Percentiles rank a stretch among this genome's conserved stretches.
Conservation (phyloP, 2,329 filamentous ascomycete genomes). For the Alternaria consortialis region DNA sequence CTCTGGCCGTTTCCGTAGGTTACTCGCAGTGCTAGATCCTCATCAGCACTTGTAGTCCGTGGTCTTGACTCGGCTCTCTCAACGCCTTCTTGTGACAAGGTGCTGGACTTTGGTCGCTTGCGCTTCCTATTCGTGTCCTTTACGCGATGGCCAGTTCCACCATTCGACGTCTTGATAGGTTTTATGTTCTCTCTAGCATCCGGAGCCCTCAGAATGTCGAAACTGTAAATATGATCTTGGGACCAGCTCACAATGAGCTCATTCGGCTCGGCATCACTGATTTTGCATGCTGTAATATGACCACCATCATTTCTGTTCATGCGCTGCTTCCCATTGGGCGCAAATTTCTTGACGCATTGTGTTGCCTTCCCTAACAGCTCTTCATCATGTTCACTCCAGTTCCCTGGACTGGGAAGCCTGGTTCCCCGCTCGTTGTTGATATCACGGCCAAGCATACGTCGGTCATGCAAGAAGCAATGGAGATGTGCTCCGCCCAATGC, state of each 20-base stretch:
- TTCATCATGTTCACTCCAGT: slow-evolving; percentile 58
- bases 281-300: slow-evolving; percentile 76
- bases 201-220: slow-evolving; percentile 68
- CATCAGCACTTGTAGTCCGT: slow-evolving; percentile 56
- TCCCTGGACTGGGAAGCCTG: slow-evolving; percentile 53
- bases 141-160: slow-evolving; percentile 28
- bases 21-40: slow-evolving; percentile 63
- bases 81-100: slow-evolving; percentile 46
- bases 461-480: slow-evolving; percentile 74
- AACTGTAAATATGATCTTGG: slow-evolving; percentile 71
- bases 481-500: slow-evolving; percentile 73
- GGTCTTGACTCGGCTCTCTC: slow-evolving; percentile 59
- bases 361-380: slow-evolving; percentile 68
- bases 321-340: slow-evolving; percentile 65
- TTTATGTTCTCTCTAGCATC: slow-evolving; percentile 59
- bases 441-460: slow-evolving; percentile 72
- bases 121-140: slow-evolving; percentile 60
- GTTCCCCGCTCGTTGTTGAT: slow-evolving; percentile 63
- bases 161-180: slow-evolving; percentile 24
- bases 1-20: slow-evolving; percentile 68
- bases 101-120: slow-evolving; percentile 61
- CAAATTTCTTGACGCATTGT: slow-evolving; percentile 72
- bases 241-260: slow-evolving; percentile 75
- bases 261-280: slow-evolving; percentile 73
- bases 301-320: slow-evolving; percentile 65